Evolutionary conservation across 805 yeast species (phyloP), one percentile per base, ranked within the genome.

Genomic region (Candida tibetensis): DNA sequence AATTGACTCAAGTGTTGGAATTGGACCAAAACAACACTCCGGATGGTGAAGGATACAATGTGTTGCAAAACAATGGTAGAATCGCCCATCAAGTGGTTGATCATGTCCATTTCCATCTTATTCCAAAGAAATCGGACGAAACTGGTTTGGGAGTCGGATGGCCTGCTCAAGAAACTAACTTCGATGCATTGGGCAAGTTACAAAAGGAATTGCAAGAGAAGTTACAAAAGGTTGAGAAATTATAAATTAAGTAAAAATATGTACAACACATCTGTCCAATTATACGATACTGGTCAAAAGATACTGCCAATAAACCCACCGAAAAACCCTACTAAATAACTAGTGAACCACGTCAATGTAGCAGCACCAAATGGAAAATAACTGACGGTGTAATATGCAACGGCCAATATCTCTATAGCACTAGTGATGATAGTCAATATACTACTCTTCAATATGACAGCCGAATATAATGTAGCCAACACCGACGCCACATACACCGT

Each of bases 311-410:
- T 58, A 49, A 76, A 65, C 2, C 74, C 74, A 3, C 74, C 73
- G 13, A 69, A 37, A 49, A 66, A 69, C 4, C 74, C 74, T 16
- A 64, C 53, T 25, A 64, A 55, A 52, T 73, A 64, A 43, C 71
- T 67, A 17, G 74, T 57, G 43, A 76, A 61, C 74, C 73, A 66
- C 25, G 75, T 69, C 50, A 73, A 56, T 2, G 95, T 84, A 44
- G 85, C 83, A 1, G 91, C 85, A 9, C 99, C 99, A 66, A 90
- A 85, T 10, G 99, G 99, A 74, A 93, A 91, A 61, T 93, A 93
- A 52, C 95, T 85, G 29, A 91, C 72, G 0, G 93, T 82, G 59
- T 93, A 93, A 71, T 90, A 90, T 4, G 88, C 52, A n/a, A 93
- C 89, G 1, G 96, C 91, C 39, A 93, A 61, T 6, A 90, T 67